phyloP scores from a whole-genome alignment of 2,329 filamentous ascomycete genomes.

The Alternaria panax region DNA sequence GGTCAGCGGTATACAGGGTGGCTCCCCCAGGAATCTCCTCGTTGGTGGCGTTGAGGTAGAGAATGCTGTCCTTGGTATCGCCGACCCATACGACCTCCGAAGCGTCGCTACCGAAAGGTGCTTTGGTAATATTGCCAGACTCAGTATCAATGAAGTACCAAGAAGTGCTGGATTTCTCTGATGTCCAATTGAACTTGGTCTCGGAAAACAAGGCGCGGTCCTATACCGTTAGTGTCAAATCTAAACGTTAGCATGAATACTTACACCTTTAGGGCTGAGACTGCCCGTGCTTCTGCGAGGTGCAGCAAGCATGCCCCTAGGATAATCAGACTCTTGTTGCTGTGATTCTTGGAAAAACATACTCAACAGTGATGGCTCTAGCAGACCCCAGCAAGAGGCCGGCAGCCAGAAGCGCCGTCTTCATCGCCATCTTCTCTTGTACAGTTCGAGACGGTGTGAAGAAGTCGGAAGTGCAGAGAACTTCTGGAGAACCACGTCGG shows the following conservation, averaged over 20 bases:
- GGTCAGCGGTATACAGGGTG: conserved; percentile 45
- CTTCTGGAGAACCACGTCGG: conserved; percentile 4
- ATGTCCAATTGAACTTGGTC: conserved; percentile 48
- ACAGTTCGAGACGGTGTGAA: background rate
- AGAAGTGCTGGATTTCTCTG: conserved; percentile 58
- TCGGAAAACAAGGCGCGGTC: conserved; percentile 45
- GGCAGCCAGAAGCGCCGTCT: conserved; percentile 31
- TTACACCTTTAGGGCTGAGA: conserved; percentile 44
- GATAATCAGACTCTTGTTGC: conserved; percentile 7
- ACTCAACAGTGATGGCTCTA: conserved; percentile 40
- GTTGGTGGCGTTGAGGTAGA: conserved; percentile 69
- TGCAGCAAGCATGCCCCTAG: conserved; percentile 33
- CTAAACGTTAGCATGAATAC: conserved; percentile 1
- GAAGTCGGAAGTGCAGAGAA: conserved; percentile 12
- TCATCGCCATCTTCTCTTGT: conserved; percentile 38
- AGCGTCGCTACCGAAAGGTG: conserved; percentile 42
- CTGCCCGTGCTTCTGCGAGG: conserved; percentile 44
- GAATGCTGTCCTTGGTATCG: conserved; percentile 59
- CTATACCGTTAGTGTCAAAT: conserved; percentile 21
- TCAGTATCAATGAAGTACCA: conserved; percentile 43
- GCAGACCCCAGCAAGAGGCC: conserved; percentile 37
- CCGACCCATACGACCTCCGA: conserved; percentile 48
- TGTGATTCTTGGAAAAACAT: background rate
- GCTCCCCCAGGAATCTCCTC: conserved; percentile 58
- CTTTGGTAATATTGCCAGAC: conserved; percentile 43